These are phyloP conservation scores for Oenanthe javanica DNA, from an alignment of 140 eudicot species.

Conservation along the genomic window DNA sequence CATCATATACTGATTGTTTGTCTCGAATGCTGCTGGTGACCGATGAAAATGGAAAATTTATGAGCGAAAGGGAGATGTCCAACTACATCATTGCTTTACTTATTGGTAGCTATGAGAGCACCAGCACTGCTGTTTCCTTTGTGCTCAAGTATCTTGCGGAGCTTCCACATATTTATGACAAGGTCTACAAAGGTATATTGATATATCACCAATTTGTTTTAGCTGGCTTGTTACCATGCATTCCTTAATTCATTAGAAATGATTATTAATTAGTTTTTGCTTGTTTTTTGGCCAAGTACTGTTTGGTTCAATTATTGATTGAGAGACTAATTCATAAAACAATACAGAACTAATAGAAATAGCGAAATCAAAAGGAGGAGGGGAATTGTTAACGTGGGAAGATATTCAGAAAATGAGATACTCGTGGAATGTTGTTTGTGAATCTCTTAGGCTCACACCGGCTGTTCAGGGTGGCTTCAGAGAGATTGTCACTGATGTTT, in stretches of 20 bases:
- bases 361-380: not conserved
- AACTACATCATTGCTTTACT: constrained; percentile 33
- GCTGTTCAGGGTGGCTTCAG: not conserved
- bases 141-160: not conserved
- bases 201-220: no score
- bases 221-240: no score
- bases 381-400: not conserved
- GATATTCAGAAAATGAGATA: not conserved
- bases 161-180: not conserved
- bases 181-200: not conserved
- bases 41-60: constrained; percentile 25
- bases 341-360: not conserved
- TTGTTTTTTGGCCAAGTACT: no score
- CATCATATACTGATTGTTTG: constrained; percentile 23
- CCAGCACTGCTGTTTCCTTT: not conserved
- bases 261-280: not conserved
- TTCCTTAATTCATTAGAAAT: not conserved
- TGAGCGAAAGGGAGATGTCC: constrained; percentile 35
- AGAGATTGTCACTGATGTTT: not conserved
- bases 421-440: not conserved
- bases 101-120: constrained; percentile 23
- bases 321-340: not conserved
- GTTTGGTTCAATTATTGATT: not conserved
- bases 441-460: not conserved
- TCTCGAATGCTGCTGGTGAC: constrained; percentile 30